Conservation (phyloP, 2,329 filamentous ascomycete genomes). For the Pseudocercospora crystallina region DNA sequence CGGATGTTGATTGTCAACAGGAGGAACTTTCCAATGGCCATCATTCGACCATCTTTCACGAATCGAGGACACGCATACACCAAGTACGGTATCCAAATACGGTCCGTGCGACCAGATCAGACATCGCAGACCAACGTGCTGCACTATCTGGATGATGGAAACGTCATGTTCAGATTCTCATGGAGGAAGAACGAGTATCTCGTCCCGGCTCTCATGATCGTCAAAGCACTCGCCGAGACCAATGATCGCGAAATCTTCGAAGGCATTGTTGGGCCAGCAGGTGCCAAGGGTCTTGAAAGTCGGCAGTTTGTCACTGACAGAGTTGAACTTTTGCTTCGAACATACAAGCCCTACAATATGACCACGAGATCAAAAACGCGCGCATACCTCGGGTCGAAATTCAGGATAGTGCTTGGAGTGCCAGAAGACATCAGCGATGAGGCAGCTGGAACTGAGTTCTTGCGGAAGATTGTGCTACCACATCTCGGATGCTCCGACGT, state of each 20-base stretch:
- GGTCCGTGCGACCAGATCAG: conserved; percentile 93
- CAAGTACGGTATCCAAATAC: conserved; percentile 83
- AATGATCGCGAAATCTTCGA: conserved; percentile 97
- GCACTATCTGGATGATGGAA: conserved; percentile 93
- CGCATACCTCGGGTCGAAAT: conserved; percentile 85
- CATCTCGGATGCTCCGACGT: conserved; percentile 86
- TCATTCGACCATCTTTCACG: conserved; percentile 83
- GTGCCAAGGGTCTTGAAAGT: conserved; percentile 75
- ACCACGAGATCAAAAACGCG: conserved; percentile 80
- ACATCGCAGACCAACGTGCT: conserved; percentile 96
- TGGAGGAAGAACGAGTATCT: conserved; percentile 97
- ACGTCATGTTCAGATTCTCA: conserved; percentile 94
- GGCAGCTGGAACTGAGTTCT: conserved; percentile 85
- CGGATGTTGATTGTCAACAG: conserved; percentile 86
- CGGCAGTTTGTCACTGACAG: conserved; percentile 90
- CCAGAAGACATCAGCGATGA: conserved; percentile 82
- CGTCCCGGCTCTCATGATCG: conserved; percentile 92
- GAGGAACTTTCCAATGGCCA: conserved; percentile 93
- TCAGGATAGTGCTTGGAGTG: conserved; percentile 81
- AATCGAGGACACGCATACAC: conserved; percentile 87
- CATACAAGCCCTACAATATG: conserved; percentile 86
- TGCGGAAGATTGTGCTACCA: conserved; percentile 85
- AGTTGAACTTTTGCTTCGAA: conserved; percentile 85
- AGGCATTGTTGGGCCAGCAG: conserved; percentile 76
- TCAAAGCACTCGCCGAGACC: conserved; percentile 92